phyloP scores from a whole-genome alignment of 768 basidiomycete species.

The Phylloporus sp. region DNA sequence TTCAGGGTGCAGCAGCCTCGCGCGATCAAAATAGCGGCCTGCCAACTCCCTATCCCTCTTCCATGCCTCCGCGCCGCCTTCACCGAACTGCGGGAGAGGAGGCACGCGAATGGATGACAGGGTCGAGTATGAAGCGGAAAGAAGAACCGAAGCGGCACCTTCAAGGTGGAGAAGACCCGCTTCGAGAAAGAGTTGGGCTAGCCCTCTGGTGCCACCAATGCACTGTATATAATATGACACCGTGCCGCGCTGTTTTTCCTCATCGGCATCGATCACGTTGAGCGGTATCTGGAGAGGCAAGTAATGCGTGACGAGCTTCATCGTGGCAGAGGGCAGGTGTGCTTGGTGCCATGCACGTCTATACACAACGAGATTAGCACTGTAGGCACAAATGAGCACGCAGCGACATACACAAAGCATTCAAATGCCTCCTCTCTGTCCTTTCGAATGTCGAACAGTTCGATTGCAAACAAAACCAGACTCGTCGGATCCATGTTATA shows the following conservation, averaged over 20 bases:
- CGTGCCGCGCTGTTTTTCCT: conserved; percentile 48
- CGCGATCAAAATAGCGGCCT: conserved; percentile 67
- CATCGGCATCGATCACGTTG: conserved; percentile 31
- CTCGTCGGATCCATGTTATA: conserved; percentile 90
- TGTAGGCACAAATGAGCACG: not conserved
- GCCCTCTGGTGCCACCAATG: conserved; percentile 60
- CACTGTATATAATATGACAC: conserved; percentile 59
- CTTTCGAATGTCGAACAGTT: conserved; percentile 70
- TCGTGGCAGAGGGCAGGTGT: conserved; percentile 69
- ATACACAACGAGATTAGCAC: conserved; percentile 1
- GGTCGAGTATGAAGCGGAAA: conserved; percentile 71
- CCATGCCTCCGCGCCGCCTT: conserved; percentile 69
- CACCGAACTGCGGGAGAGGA: conserved; percentile 43
- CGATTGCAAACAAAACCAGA: conserved; percentile 65
- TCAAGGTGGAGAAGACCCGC: conserved; percentile 80
- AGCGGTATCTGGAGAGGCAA: conserved; percentile 52
- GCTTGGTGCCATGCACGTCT: conserved; percentile 84
- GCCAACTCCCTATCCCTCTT: conserved; percentile 70
- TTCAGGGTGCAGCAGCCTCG: conserved; percentile 52
- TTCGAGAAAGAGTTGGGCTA: conserved; percentile 75
- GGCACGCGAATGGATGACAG: conserved; percentile 76
- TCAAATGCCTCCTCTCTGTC: conserved; percentile 78
- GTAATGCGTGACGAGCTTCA: conserved; percentile 74
- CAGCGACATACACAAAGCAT: conserved; percentile 61
- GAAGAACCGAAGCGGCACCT: conserved; percentile 67